Evolutionary conservation across 305 asterid genomes (phyloP).

Genomic region (Striga hermonthica): DNA sequence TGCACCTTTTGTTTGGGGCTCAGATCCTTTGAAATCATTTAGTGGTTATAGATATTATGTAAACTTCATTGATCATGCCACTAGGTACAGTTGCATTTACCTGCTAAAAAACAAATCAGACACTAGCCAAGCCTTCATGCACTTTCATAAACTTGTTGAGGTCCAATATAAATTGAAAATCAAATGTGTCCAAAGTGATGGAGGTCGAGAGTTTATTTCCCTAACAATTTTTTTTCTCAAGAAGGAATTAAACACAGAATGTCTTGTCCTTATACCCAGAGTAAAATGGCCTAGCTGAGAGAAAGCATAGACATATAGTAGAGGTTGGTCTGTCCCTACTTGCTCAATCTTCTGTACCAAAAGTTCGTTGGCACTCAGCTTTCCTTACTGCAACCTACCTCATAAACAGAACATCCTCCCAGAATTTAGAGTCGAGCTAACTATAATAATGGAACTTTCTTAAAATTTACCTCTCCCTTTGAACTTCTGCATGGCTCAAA

Average conservation of each 20-base stretch:
- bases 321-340: background rate
- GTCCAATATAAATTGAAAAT: background rate
- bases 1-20: too few relatives aligned
- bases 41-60: too few relatives aligned
- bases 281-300: background rate
- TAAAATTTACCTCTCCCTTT: background rate
- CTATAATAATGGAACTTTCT: too few relatives aligned
- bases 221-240: too few relatives aligned
- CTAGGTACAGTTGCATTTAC: background rate
- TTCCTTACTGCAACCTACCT: background rate
- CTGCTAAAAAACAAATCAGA: background rate
- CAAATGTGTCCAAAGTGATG: background rate
- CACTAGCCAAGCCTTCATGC: background rate
- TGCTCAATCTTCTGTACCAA: background rate
- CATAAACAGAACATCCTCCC: background rate
- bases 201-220: background rate
- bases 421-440: too few relatives aligned
- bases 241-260: background rate
- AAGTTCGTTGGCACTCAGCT: background rate
- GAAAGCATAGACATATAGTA: background rate
- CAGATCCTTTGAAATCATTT: too few relatives aligned
- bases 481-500: background rate
- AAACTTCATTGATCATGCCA: background rate
- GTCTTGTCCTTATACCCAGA: background rate
- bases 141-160: constrained; percentile 1